Percentiles rank a stretch among this genome's conserved stretches.
Evolutionary conservation across 345 rosid species (phyloP).

Genomic region (Syzygium jambos): DNA sequence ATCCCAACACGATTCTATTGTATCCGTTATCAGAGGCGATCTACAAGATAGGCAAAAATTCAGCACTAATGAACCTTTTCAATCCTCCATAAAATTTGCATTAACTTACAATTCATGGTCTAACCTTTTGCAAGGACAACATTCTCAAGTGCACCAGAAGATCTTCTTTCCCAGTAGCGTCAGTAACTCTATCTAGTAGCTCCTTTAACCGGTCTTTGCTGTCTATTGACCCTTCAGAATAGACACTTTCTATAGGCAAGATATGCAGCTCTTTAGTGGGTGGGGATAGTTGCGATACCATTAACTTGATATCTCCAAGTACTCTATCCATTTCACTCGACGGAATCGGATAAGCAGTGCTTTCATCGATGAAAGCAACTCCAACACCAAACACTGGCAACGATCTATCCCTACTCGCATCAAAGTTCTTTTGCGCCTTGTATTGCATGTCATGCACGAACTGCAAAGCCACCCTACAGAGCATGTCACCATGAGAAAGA

Average conservation of each 20-base stretch:
- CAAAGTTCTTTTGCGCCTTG: slow-evolving; percentile 73
- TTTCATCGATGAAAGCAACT: slow-evolving; percentile 78
- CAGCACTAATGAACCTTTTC: background rate
- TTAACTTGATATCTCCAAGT: slow-evolving; percentile 33
- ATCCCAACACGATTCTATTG: slow-evolving; percentile 64
- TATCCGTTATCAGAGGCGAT: slow-evolving; percentile 69
- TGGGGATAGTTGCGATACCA: slow-evolving; percentile 39
- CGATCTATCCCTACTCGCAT: slow-evolving; percentile 75
- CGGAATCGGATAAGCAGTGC: slow-evolving; percentile 20
- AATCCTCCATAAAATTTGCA: background rate
- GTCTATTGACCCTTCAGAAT: slow-evolving; percentile 29
- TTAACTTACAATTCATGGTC: background rate
- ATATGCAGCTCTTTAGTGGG: slow-evolving; percentile 59
- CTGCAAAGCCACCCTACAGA: slow-evolving; percentile 64
- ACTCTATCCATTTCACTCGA: slow-evolving; percentile 17
- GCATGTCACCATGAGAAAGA: background rate
- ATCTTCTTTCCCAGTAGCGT: slow-evolving; percentile 81
- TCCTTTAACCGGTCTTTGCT: slow-evolving; percentile 40
- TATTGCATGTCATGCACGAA: slow-evolving; percentile 82
- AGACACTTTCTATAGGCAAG: slow-evolving; percentile 48
- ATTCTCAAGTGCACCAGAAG: slow-evolving; percentile 54
- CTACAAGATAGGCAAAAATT: slow-evolving; percentile 21
- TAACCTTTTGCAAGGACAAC: slow-evolving; percentile 79
- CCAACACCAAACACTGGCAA: slow-evolving; percentile 83
- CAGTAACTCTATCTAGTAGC: slow-evolving; percentile 45